These are phyloP conservation scores for Hypoxylon fragiforme DNA, from an alignment of 495 filamentous ascomycete species.

Conservation along the genomic window DNA sequence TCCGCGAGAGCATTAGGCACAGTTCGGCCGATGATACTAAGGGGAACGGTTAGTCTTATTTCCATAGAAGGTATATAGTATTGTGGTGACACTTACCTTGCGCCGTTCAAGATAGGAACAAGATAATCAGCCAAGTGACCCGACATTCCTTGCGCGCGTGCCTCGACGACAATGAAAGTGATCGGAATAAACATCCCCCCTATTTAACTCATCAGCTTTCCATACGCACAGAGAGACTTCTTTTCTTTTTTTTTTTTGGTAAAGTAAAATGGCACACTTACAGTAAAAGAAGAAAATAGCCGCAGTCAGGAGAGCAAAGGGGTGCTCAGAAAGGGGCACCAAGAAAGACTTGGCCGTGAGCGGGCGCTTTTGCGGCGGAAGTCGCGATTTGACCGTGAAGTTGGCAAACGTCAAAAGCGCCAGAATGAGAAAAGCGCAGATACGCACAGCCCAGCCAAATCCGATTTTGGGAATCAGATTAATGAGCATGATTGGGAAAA, in stretches of 20 bases:
- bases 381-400: not conserved
- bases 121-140: not conserved
- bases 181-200: not conserved
- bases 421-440: not conserved
- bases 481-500: not conserved
- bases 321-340: not conserved
- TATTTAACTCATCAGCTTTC: not conserved
- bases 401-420: not conserved
- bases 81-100: not conserved
- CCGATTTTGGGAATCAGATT: not conserved
- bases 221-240: too few relatives aligned
- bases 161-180: not conserved
- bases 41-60: not conserved
- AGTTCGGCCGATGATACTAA: not conserved
- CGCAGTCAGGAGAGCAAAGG: not conserved
- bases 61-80: not conserved
- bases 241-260: too few relatives aligned
- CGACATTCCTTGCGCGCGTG: not conserved
- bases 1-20: not conserved
- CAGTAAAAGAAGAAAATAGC: conserved; percentile 1
- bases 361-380: not conserved
- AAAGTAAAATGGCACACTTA: too few relatives aligned
- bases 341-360: not conserved
- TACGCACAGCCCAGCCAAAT: not conserved
- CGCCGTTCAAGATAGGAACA: not conserved